Conservation (phyloP, 2,329 filamentous ascomycete genomes). For the Ophiocordyceps robertsii region DNA sequence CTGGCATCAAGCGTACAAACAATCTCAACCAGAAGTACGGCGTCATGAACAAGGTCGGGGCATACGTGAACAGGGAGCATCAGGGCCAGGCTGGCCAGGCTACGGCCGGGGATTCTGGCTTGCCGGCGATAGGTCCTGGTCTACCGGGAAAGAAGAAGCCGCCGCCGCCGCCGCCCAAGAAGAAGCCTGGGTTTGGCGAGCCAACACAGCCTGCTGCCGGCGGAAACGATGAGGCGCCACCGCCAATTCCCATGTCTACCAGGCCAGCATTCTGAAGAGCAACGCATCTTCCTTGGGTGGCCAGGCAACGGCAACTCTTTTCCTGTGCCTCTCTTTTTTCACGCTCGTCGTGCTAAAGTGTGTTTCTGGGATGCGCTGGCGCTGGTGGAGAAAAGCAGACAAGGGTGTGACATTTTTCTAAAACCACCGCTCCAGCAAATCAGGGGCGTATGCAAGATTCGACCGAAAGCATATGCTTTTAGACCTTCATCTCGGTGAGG, state of each 20-base stretch:
- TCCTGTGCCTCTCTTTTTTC: slow-evolving; percentile 2
- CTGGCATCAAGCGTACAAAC: slow-evolving; percentile 43
- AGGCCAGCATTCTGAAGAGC: slow-evolving; percentile 29
- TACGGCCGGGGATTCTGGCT: background rate
- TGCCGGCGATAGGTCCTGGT: slow-evolving; percentile 1
- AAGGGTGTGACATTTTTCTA: background rate
- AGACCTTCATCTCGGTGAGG: slow-evolving; percentile 81
- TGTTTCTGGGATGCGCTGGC: slow-evolving; percentile 5
- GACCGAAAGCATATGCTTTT: slow-evolving; percentile 22
- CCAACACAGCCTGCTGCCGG: slow-evolving; percentile 8
- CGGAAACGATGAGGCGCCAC: slow-evolving; percentile 22
- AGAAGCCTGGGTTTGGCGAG: slow-evolving; percentile 28
- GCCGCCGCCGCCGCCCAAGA: slow-evolving; percentile 37
- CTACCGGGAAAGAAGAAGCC: slow-evolving; percentile 37
- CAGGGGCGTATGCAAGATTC: background rate
- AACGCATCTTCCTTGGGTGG: background rate
- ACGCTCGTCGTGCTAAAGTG: slow-evolving; percentile 3
- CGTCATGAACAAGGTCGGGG: slow-evolving; percentile 25
- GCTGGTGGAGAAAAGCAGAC: background rate
- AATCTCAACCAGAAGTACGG: slow-evolving; percentile 49
- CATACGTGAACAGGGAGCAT: slow-evolving; percentile 9
- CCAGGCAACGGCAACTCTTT: background rate
- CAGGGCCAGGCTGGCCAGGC: background rate
- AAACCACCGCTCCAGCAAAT: background rate
- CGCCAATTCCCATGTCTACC: slow-evolving; percentile 39